Base-by-base conservation (phyloP, 116 monocot genomes). In the Iris pallida region DNA sequence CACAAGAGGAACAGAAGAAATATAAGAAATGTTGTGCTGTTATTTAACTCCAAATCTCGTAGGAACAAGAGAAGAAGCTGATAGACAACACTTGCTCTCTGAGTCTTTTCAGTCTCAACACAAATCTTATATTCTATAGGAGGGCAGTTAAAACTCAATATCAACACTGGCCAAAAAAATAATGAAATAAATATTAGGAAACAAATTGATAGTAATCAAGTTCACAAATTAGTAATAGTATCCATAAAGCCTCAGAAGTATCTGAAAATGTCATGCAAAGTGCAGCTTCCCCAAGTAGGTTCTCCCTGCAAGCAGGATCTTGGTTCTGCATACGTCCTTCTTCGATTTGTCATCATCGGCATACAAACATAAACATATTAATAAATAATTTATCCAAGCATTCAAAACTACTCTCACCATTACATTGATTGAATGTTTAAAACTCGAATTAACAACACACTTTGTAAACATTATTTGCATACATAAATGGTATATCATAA, bases 21-120 rank as follows among this genome's bases (percentile, higher is more conserved):
- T n/a, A n/a, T 10, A 15, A 40, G 10, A 16, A 71, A 85, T 85
- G 8, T 85, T 9, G 85, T 85, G 81, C 74, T 78, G 74, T 78
- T 49, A 80, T 85, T 85, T 85, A 85, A 81, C 85, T 85, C 78
- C 85, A 59, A n/a, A 74, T 66, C 74, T 52, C 77, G 65, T 73
- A 19, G 13, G 2, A 53, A 4, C 10, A 12, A 66, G 30, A 80
- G 65, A 80, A 73, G 80, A 85, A 85, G 85, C 85, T 85, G 85
- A 85, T 85, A n/a, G 77, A 56, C 77, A 80, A 76, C 80, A 85
- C 85, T 0, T 8, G 45, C 10, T 80, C 18, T 75, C 43, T 6
- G 54, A 72, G 75, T 73, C 72, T 85, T 71, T 70, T 77, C 80
- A 80, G 80, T 74, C 73, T 77, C 73, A 20, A 19, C 4, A 42